Evolutionary conservation across 2,329 filamentous ascomycete genomes (phyloP).

Genomic region (Alternaria metachromatica): DNA sequence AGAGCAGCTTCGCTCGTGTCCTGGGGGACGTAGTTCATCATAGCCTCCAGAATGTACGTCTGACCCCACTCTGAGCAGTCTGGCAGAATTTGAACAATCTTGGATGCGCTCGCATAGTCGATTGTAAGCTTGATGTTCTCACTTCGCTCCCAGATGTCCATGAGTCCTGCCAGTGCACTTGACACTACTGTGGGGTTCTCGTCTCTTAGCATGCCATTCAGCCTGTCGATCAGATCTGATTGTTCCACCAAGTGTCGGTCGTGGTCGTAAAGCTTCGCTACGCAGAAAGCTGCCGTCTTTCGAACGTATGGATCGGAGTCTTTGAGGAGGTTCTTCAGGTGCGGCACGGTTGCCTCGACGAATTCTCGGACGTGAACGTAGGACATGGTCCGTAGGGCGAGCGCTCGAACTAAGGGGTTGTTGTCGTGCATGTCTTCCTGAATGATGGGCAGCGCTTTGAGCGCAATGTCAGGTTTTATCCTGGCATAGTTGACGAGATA

Average conservation of each 20-base stretch:
- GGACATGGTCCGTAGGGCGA: constrained; percentile 93
- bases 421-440: constrained; percentile 92
- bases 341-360: constrained; percentile 85
- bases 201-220: constrained; percentile 89
- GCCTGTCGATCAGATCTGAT: constrained; percentile 88
- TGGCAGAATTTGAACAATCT: constrained; percentile 94
- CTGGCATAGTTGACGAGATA: constrained; percentile 97
- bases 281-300: constrained; percentile 94
- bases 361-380: constrained; percentile 97
- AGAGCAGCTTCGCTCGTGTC: constrained; percentile 86
- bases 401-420: constrained; percentile 89
- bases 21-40: constrained; percentile 97
- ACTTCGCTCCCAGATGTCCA: constrained; percentile 98
- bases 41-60: constrained; percentile 95
- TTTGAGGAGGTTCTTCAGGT: constrained; percentile 81
- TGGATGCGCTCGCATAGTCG: constrained; percentile 95
- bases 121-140: constrained; percentile 98
- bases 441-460: constrained; percentile 89
- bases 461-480: constrained; percentile 89
- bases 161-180: constrained; percentile 85
- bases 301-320: constrained; percentile 95
- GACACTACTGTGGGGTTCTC: constrained; percentile 98
- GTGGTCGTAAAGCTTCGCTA: constrained; percentile 97
- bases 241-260: constrained; percentile 87
- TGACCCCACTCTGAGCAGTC: constrained; percentile 99